Evolutionary conservation across 768 basidiomycete species (phyloP).

Genomic region (Tephrocybe sp.): DNA sequence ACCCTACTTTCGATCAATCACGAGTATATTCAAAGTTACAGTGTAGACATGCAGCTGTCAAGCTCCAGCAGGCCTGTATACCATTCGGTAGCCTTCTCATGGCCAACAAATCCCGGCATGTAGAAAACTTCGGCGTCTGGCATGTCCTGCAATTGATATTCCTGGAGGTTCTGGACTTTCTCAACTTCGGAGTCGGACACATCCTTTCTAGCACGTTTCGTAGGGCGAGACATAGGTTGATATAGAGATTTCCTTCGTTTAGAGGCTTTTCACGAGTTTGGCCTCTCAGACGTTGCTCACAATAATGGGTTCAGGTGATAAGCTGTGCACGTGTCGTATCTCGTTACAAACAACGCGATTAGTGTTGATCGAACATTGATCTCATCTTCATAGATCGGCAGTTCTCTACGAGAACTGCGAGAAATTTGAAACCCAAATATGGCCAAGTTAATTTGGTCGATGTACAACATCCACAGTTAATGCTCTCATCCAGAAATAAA

Average conservation of each 20-base stretch:
- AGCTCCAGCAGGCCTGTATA: slow-evolving; percentile 18
- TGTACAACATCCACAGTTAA: too few relatives aligned
- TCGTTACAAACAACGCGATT: too few relatives aligned
- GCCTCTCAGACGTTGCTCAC: too few relatives aligned
- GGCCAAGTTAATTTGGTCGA: too few relatives aligned
- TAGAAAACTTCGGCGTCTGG: slow-evolving; percentile 29
- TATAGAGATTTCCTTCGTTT: neutral
- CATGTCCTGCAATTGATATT: slow-evolving; percentile 23
- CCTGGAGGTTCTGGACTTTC: slow-evolving; percentile 15
- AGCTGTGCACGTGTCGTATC: too few relatives aligned
- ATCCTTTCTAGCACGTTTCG: slow-evolving; percentile 14
- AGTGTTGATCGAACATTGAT: too few relatives aligned
- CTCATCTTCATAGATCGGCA: too few relatives aligned
- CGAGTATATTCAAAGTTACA: neutral
- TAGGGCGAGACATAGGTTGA: neutral
- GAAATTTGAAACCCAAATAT: too few relatives aligned
- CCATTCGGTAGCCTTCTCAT: slow-evolving; percentile 22
- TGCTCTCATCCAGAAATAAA: too few relatives aligned
- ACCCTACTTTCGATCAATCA: slow-evolving; percentile 19
- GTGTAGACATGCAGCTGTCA: slow-evolving; percentile 14
- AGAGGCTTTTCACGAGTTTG: too few relatives aligned
- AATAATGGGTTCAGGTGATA: too few relatives aligned
- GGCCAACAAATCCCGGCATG: slow-evolving; percentile 22
- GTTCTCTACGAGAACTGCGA: too few relatives aligned
- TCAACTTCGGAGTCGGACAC: slow-evolving; percentile 12